Evolutionary conservation across 768 basidiomycete species (phyloP).

Genomic region (Calocybe gangraenosa): DNA sequence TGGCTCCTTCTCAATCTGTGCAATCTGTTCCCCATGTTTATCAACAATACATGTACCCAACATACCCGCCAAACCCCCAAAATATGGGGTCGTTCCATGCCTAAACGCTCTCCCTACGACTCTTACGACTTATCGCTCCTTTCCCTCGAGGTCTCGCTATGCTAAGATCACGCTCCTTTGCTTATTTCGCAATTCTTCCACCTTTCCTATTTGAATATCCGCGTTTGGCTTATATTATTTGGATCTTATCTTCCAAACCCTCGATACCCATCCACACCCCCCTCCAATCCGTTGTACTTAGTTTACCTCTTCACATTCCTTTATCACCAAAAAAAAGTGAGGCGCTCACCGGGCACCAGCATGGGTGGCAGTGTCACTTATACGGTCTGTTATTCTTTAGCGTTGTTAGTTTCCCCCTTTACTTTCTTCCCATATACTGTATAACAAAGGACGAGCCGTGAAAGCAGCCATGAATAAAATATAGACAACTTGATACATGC

Average conservation of each 20-base stretch:
- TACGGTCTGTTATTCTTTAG: conserved; percentile 30
- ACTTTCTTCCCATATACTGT: conserved; percentile 32
- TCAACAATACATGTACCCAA: conserved; percentile 80
- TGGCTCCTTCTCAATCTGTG: conserved; percentile 33
- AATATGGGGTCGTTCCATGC: conserved; percentile 78
- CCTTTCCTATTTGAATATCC: conserved; percentile 24
- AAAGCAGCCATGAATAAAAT: conserved; percentile 24
- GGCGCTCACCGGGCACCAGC: conserved; percentile 10
- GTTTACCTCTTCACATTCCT: conserved; percentile 25
- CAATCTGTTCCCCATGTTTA: conserved; percentile 66
- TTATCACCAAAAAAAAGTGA: conserved; percentile 22
- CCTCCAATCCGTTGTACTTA: conserved; percentile 27
- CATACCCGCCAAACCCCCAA: conserved; percentile 74
- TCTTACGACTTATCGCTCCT: conserved; percentile 37
- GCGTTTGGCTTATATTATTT: conserved; percentile 34
- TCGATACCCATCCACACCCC: conserved; percentile 26
- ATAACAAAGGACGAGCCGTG: conserved; percentile 39
- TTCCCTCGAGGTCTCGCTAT: conserved; percentile 29
- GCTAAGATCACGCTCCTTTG: conserved; percentile 27
- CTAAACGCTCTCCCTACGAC: conserved; percentile 42
- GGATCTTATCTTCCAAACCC: conserved; percentile 18
- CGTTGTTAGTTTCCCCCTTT: conserved; percentile 25
- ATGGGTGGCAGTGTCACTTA: conserved; percentile 29
- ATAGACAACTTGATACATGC: conserved; percentile 17
- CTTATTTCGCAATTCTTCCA: conserved; percentile 24